These are phyloP conservation scores for Angophora floribunda DNA, from an alignment of 345 rosid genomes.

Conservation along the genomic window DNA sequence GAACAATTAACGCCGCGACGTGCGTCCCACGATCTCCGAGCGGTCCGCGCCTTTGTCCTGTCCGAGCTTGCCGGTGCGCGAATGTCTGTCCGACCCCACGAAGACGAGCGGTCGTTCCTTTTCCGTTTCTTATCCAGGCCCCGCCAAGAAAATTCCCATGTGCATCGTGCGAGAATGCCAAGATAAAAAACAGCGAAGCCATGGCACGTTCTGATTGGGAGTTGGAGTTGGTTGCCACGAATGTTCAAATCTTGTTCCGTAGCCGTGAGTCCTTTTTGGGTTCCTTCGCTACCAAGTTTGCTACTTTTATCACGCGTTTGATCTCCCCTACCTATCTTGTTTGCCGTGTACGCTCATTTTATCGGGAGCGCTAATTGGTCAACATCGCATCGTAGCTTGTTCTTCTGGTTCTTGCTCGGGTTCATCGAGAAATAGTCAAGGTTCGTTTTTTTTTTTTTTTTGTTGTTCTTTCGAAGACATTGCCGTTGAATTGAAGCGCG, in stretches of 20 bases:
- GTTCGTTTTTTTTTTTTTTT: not conserved
- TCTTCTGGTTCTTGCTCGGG: not conserved
- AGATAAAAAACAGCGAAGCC: not conserved
- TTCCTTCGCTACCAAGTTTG: not conserved
- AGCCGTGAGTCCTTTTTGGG: not conserved
- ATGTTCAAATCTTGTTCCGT: not conserved
- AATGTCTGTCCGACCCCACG: not conserved
- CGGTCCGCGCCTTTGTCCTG: not conserved
- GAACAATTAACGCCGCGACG: not conserved
- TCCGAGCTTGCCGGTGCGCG: not conserved
- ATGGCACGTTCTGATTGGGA: not conserved
- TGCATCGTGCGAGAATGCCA: not conserved
- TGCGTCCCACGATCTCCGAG: not conserved
- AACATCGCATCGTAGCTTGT: not conserved
- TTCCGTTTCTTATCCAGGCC: not conserved
- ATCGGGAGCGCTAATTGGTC: not conserved
- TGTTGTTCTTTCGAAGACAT: not conserved
- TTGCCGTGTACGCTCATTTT: not conserved
- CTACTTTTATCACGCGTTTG: not conserved
- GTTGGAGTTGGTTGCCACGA: not conserved
- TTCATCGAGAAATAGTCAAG: not conserved
- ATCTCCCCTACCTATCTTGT: not conserved
- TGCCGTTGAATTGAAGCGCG: not conserved
- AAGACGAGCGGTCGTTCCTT: not conserved
- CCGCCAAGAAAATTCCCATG: fast-evolving